Evolutionary conservation across 2,329 filamentous ascomycete species (phyloP).

Genomic region (Cadophora gregata): DNA sequence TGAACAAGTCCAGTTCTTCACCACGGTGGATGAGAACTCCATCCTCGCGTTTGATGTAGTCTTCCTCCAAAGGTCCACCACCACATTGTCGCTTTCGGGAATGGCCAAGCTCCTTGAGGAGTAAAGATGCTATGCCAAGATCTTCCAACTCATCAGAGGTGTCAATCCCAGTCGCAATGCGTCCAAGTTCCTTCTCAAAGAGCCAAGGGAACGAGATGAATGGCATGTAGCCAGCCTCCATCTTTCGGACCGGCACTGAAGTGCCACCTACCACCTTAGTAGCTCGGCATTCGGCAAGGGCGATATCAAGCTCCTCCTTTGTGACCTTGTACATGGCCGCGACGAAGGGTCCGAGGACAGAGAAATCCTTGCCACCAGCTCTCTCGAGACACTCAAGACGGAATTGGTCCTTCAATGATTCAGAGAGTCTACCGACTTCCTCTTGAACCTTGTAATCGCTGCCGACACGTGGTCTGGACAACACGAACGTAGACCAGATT

Average conservation of each 20-base stretch:
- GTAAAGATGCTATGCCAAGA: conserved; percentile 29
- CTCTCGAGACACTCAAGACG: conserved; percentile 68
- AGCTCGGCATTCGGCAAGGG: conserved; percentile 56
- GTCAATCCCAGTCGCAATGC: conserved; percentile 61
- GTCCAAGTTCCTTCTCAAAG: conserved; percentile 74
- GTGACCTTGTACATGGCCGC: conserved; percentile 90
- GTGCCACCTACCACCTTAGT: conserved; percentile 48
- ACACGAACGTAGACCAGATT: conserved; percentile 84
- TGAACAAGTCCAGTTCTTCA: conserved; percentile 44
- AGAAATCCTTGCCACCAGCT: conserved; percentile 64
- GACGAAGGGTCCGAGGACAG: conserved; percentile 72
- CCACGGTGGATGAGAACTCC: conserved; percentile 43
- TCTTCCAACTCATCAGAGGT: conserved; percentile 35
- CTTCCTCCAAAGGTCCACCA: conserved; percentile 28
- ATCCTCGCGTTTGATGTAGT: conserved; percentile 41
- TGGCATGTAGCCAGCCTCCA: conserved; percentile 65
- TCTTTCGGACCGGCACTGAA: conserved; percentile 46
- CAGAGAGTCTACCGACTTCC: conserved; percentile 73
- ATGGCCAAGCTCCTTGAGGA: conserved; percentile 27
- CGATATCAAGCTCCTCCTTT: conserved; percentile 68
- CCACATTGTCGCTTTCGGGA: conserved; percentile 21
- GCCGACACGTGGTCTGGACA: conserved; percentile 73
- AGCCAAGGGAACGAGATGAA: conserved; percentile 96
- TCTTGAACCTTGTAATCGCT: conserved; percentile 89
- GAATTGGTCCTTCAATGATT: conserved; percentile 71